phyloP scores from a whole-genome alignment of 129 eudicot species.

The Dittrichia graveolens region DNA sequence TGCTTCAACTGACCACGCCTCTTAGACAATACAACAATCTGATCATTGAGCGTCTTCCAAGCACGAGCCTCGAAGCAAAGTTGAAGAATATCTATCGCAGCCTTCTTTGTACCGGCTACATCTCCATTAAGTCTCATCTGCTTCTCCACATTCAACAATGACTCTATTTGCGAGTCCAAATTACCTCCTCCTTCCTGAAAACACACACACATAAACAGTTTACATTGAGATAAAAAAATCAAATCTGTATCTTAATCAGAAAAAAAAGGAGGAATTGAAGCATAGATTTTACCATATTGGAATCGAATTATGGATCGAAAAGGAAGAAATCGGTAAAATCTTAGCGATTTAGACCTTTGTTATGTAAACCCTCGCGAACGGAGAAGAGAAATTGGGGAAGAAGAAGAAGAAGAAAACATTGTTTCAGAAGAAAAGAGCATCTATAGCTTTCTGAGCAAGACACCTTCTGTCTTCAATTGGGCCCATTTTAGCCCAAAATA shows the following conservation, averaged over 20 bases:
- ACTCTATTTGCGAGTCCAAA: slow-evolving; percentile 77
- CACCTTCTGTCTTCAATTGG: not conserved
- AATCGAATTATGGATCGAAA: too few relatives aligned
- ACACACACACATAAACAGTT: not conserved
- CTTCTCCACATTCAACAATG: slow-evolving; percentile 77
- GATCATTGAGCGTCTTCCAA: slow-evolving; percentile 89
- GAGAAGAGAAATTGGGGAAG: slow-evolving; percentile 10
- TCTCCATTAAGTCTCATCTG: slow-evolving; percentile 84
- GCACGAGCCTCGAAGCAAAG: slow-evolving; percentile 78
- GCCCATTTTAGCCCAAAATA: not conserved
- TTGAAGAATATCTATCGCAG: slow-evolving; percentile 66
- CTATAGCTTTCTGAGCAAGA: slow-evolving; percentile 27
- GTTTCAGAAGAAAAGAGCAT: not conserved
- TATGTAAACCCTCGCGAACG: not conserved
- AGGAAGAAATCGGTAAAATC: too few relatives aligned
- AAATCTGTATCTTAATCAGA: too few relatives aligned
- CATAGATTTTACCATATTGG: too few relatives aligned
- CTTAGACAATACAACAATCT: slow-evolving; percentile 84
- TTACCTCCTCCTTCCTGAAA: slow-evolving; percentile 55
- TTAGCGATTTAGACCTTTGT: too few relatives aligned
- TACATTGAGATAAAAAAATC: too few relatives aligned
- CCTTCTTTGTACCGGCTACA: slow-evolving; percentile 69
- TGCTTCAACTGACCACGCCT: slow-evolving; percentile 89
- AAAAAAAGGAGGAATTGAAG: too few relatives aligned
- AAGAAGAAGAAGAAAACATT: slow-evolving; percentile 1